Percentiles rank a stretch among this genome's conserved stretches.
phyloP scores from a whole-genome alignment of 1,284 basidiomycete species.

The Puccinia triticina region DNA sequence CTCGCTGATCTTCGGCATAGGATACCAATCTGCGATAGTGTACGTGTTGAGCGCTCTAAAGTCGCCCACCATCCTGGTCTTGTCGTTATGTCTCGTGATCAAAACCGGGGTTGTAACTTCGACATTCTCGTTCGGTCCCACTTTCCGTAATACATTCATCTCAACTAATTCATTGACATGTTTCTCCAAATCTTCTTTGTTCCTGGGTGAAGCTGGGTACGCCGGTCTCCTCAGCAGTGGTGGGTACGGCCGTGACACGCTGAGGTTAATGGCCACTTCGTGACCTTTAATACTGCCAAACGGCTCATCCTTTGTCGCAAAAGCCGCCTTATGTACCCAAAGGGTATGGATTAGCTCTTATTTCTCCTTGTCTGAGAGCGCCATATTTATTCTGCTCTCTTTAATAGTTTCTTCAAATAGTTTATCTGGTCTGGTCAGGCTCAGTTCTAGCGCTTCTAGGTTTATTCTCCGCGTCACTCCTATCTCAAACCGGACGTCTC shows the following conservation, averaged over 20 bases:
- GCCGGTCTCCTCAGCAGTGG: slow-evolving; percentile 3
- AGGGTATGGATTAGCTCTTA: no score
- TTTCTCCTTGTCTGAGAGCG: no score
- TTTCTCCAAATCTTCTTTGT: slow-evolving; percentile 26
- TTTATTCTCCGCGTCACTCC: no score
- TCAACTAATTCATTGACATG: no score
- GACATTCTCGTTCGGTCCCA: slow-evolving; percentile 33
- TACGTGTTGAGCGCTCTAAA: slow-evolving; percentile 28
- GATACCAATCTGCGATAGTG: not conserved
- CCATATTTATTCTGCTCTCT: no score
- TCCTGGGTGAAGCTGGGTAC: slow-evolving; percentile 35
- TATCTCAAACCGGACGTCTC: no score
- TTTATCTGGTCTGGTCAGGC: no score
- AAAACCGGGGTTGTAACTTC: slow-evolving; percentile 29
- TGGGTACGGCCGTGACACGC: slow-evolving; percentile 8
- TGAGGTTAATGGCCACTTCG: slow-evolving; percentile 13
- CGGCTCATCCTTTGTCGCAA: no score
- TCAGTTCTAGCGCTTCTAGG: no score
- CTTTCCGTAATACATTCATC: slow-evolving; percentile 11
- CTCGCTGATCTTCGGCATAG: slow-evolving; percentile 28
- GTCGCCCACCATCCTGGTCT: slow-evolving; percentile 4
- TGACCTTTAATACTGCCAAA: no score
- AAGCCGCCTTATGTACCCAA: no score
- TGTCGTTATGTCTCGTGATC: not conserved
- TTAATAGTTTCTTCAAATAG: no score